These are phyloP conservation scores for Tolypocladium guangdongense DNA, from an alignment of 2,329 filamentous ascomycete genomes.

Conservation along the genomic window DNA sequence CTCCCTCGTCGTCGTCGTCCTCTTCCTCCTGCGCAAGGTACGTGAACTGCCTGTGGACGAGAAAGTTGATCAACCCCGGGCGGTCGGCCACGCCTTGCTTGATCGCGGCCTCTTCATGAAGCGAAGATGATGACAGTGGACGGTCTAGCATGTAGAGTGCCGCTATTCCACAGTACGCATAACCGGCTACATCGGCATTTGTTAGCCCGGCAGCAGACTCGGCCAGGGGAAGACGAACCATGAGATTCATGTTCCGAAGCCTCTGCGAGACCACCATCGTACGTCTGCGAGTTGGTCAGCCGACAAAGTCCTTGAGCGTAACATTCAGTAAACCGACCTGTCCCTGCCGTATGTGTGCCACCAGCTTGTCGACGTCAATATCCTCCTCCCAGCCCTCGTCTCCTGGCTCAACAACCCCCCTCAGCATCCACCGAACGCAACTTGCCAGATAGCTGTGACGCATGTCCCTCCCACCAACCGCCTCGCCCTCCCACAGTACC, in stretches of 20 bases:
- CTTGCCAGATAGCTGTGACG: conserved; percentile 81
- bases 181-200: conserved; percentile 51
- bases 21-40: conserved; percentile 41
- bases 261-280: conserved; percentile 77
- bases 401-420: conserved; percentile 43
- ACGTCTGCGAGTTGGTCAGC: conserved; percentile 40
- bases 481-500: conserved; percentile 44
- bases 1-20: conserved; percentile 31
- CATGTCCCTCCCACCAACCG: conserved; percentile 76
- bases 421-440: conserved; percentile 70
- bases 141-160: conserved; percentile 67
- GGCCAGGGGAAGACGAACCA: conserved; percentile 35
- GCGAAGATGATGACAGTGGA: conserved; percentile 26
- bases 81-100: conserved; percentile 23
- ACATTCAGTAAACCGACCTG: conserved; percentile 25
- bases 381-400: conserved; percentile 51
- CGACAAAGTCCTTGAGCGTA: background rate
- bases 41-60: conserved; percentile 53
- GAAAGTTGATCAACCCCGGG: conserved; percentile 35
- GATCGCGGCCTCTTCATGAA: conserved; percentile 14
- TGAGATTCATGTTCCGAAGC: conserved; percentile 73
- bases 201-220: background rate
- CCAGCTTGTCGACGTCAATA: conserved; percentile 61
- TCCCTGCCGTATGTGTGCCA: conserved; percentile 58
- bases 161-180: conserved; percentile 79